Percentiles rank a stretch among this genome's conserved stretches.
phyloP scores from a whole-genome alignment of 2,329 filamentous ascomycete genomes.

The Colletotrichum costaricense region DNA sequence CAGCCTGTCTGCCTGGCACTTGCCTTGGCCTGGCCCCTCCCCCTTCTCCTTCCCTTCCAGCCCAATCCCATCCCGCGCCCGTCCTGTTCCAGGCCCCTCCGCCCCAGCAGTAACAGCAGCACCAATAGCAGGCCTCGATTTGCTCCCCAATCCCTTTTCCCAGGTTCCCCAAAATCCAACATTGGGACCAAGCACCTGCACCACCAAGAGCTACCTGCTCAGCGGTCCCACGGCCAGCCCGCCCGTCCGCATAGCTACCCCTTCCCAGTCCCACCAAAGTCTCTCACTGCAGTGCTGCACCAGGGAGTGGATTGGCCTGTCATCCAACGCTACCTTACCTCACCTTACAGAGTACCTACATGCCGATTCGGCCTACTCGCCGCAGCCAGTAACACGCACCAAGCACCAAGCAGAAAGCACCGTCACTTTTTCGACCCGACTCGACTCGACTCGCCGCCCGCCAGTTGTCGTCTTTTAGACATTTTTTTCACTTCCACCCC shows the following conservation, averaged over 20 bases:
- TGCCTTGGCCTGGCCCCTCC: background rate
- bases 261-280: background rate
- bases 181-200: conserved; percentile 3
- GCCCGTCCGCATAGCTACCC: conserved; percentile 12
- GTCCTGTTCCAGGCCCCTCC: background rate
- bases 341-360: background rate
- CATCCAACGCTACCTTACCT: background rate
- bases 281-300: background rate
- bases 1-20: background rate
- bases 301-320: background rate
- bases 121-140: background rate
- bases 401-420: background rate
- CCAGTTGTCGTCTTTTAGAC: conserved; percentile 38
- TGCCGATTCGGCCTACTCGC: conserved; percentile 14
- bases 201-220: background rate
- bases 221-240: background rate
- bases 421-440: conserved; percentile 9
- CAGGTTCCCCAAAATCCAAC: background rate
- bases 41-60: background rate
- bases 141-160: background rate
- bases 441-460: conserved; percentile 12
- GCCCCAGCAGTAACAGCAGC: background rate
- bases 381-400: background rate
- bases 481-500: conserved; percentile 45
- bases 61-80: conserved; percentile 1